Evolutionary conservation across 257 asterid species (phyloP).

Genomic region (Solanum okadae): DNA sequence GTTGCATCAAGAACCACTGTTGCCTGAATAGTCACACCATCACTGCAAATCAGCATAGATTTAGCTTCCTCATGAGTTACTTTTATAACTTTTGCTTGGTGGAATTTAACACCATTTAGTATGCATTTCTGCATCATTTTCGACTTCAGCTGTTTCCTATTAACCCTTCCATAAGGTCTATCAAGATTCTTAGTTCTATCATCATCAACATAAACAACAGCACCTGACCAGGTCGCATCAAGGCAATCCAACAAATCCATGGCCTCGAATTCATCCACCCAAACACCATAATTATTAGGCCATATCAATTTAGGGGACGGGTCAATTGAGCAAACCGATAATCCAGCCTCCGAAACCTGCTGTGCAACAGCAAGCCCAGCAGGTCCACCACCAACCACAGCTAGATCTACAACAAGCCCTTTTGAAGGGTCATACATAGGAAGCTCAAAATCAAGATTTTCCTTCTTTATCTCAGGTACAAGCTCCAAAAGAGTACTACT

Average conservation of each 20-base stretch:
- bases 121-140: slow-evolving; percentile 98
- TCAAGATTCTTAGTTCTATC: slow-evolving; percentile 52
- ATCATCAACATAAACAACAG: slow-evolving; percentile 61
- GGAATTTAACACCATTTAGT: slow-evolving; percentile 81
- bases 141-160: slow-evolving; percentile 74
- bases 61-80: slow-evolving; percentile 83
- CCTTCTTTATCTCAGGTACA: slow-evolving; percentile 87
- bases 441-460: slow-evolving; percentile 89
- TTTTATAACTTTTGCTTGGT: slow-evolving; percentile 87
- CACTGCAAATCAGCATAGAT: slow-evolving; percentile 73
- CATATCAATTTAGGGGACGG: slow-evolving; percentile 87
- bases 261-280: slow-evolving; percentile 99
- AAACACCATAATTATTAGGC: slow-evolving; percentile 97
- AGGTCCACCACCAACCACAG: slow-evolving; percentile 97
- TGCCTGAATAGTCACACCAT: slow-evolving; percentile 84
- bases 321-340: slow-evolving; percentile 85
- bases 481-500: slow-evolving; percentile 76
- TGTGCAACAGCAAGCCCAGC: slow-evolving; percentile 98
- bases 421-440: slow-evolving; percentile 76
- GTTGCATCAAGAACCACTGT: slow-evolving; percentile 96
- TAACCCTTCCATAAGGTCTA: slow-evolving; percentile 91
- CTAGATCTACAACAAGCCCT: slow-evolving; percentile 65
- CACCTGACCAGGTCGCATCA: slow-evolving; percentile 92
- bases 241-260: slow-evolving; percentile 95
- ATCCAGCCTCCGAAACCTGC: slow-evolving; percentile 95